A percentile compares a stretch with the other conserved stretches of the same genome.
Conservation (phyloP, 345 rosid genomes). For the Citropsis articulata region DNA sequence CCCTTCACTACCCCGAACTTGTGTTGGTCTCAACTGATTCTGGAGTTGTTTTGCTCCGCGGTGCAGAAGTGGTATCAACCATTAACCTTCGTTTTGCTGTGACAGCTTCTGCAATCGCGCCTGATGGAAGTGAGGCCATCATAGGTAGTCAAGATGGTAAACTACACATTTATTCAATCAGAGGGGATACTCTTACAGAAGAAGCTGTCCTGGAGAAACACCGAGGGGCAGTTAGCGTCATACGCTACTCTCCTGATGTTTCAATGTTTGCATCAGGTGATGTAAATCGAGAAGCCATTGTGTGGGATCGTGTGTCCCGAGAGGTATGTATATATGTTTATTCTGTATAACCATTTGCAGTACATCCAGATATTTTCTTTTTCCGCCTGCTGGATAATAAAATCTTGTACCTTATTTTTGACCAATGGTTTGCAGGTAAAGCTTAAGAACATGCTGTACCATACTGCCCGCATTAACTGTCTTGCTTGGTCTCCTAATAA, state of each 20-base stretch:
- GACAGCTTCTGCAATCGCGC: conserved; percentile 78
- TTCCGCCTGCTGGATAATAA: neutral
- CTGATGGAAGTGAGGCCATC: conserved; percentile 90
- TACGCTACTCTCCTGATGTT: conserved; percentile 80
- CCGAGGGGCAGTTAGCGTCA: conserved; percentile 81
- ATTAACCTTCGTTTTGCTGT: conserved; percentile 71
- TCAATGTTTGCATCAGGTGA: conserved; percentile 96
- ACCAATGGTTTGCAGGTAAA: conserved; percentile 45
- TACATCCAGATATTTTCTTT: neutral
- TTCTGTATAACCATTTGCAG: neutral
- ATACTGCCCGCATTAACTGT: conserved; percentile 83
- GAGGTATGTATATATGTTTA: conserved; percentile 49
- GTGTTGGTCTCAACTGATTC: conserved; percentile 68
- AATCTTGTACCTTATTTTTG: conserved; percentile 3
- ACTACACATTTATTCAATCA: conserved; percentile 62
- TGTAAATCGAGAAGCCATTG: conserved; percentile 82
- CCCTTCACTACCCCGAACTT: conserved; percentile 62
- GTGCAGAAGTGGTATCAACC: conserved; percentile 65
- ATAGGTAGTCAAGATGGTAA: conserved; percentile 85
- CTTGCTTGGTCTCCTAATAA: conserved; percentile 88
- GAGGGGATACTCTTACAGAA: conserved; percentile 69
- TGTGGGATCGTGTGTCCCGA: conserved; percentile 77
- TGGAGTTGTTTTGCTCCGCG: conserved; percentile 75
- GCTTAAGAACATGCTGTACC: conserved; percentile 86
- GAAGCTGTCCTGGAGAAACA: conserved; percentile 84